These are phyloP conservation scores for Septoria petroselini DNA, from an alignment of 2,329 filamentous ascomycete genomes.

Conservation along the genomic window DNA sequence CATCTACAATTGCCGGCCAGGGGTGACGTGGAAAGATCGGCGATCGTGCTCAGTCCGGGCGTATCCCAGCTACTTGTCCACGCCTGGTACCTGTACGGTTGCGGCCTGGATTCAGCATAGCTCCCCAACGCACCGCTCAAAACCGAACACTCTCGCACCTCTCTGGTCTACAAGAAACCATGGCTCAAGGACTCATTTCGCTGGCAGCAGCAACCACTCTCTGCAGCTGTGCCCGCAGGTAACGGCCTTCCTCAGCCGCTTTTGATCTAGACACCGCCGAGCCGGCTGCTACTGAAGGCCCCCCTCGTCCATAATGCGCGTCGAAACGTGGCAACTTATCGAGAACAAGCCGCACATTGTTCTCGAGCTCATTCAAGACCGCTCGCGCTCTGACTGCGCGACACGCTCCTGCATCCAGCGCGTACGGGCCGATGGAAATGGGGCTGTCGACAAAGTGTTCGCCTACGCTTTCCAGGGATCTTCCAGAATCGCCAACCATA, in stretches of 20 bases:
- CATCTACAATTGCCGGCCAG: no score
- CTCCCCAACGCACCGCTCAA: no score
- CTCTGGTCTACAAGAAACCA: no score
- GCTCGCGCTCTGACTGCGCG: constrained; percentile 4
- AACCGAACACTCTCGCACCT: no score
- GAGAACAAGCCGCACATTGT: constrained; percentile 7
- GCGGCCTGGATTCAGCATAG: background rate
- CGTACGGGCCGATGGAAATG: constrained; percentile 4
- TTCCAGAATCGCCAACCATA: constrained; percentile 2
- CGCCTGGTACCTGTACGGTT: background rate
- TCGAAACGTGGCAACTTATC: constrained; percentile 4
- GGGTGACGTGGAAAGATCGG: background rate
- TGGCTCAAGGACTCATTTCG: background rate
- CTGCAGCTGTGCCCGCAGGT: background rate
- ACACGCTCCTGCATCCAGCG: constrained; percentile 6
- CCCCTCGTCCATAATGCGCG: background rate
- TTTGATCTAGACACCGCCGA: background rate
- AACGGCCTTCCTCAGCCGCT: background rate
- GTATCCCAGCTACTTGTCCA: no score
- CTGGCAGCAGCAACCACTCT: background rate
- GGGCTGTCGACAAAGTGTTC: constrained; percentile 2
- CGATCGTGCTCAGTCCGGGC: background rate
- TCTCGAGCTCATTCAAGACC: constrained; percentile 6
- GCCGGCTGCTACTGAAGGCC: background rate
- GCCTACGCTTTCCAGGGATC: background rate